These are phyloP conservation scores for Monosporascus sp. DNA, from an alignment of 2,329 filamentous ascomycete genomes.

Conservation along the genomic window DNA sequence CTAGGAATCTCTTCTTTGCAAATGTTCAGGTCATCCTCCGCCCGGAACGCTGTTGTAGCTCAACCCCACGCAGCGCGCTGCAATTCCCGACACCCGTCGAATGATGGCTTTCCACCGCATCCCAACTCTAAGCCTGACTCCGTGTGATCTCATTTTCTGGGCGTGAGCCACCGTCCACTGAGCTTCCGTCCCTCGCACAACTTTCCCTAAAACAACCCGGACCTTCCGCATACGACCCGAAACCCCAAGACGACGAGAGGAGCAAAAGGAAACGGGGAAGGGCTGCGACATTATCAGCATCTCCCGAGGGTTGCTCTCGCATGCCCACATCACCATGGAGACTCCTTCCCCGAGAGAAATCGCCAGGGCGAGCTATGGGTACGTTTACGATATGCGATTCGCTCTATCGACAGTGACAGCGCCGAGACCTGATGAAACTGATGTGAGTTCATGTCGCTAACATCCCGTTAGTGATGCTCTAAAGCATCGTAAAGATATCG, in stretches of 20 bases:
- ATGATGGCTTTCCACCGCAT: conserved; percentile 28
- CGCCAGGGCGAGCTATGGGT: conserved; percentile 23
- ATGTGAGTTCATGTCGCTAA: conserved; percentile 8
- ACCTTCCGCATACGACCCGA: background rate
- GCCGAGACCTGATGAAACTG: too few species aligned
- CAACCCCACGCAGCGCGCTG: conserved; percentile 17
- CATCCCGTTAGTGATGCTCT: conserved; percentile 18
- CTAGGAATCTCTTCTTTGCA: conserved; percentile 7
- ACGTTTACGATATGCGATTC: conserved; percentile 10
- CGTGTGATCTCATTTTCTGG: conserved; percentile 26
- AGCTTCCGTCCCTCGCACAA: conserved; percentile 14
- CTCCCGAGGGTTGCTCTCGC: background rate
- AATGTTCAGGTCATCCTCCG: conserved; percentile 25
- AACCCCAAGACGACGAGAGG: background rate
- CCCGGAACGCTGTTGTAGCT: conserved; percentile 20
- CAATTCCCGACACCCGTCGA: conserved; percentile 17
- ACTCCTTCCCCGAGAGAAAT: conserved; percentile 19
- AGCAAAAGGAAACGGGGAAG: background rate
- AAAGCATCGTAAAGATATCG: conserved; percentile 23
- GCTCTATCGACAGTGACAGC: background rate
- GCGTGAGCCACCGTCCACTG: conserved; percentile 20
- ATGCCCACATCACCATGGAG: conserved; percentile 16
- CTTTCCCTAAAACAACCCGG: background rate
- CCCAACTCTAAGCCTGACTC: conserved; percentile 20
- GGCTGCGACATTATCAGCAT: background rate